A percentile compares a stretch with the other conserved stretches of the same genome.
Evolutionary conservation across 2,329 filamentous ascomycete genomes (phyloP).

Genomic region (Gremmenia infestans): DNA sequence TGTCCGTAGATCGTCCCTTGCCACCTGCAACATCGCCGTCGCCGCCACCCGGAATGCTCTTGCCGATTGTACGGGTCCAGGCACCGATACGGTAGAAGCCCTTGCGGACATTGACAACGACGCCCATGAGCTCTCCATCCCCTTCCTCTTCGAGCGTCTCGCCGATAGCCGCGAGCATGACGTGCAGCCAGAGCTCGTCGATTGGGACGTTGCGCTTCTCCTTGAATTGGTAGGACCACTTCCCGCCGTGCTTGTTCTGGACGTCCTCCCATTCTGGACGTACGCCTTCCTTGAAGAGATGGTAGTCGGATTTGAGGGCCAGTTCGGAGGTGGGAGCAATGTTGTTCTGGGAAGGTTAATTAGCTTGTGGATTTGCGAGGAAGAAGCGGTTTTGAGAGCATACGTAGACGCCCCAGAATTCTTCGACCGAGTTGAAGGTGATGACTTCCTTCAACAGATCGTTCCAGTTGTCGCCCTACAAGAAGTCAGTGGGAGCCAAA

Average conservation of each 20-base stretch:
- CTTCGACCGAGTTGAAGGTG: slow-evolving; percentile 96
- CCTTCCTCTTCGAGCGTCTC: slow-evolving; percentile 97
- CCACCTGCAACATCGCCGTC: slow-evolving; percentile 67
- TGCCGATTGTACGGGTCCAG: slow-evolving; percentile 93
- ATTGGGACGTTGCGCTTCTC: slow-evolving; percentile 89
- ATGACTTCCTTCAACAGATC: slow-evolving; percentile 98
- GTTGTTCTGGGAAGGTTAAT: slow-evolving; percentile 69
- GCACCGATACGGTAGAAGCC: slow-evolving; percentile 96
- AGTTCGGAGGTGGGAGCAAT: slow-evolving; percentile 94
- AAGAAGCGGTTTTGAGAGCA: slow-evolving; percentile 35
- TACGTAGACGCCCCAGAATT: slow-evolving; percentile 99
- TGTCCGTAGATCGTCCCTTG: slow-evolving; percentile 72
- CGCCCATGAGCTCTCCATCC: slow-evolving; percentile 97
- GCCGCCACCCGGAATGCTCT: slow-evolving; percentile 71
- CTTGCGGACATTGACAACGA: slow-evolving; percentile 98
- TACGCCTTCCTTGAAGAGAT: slow-evolving; percentile 96
- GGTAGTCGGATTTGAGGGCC: slow-evolving; percentile 96
- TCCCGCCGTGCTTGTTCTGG: slow-evolving; percentile 98
- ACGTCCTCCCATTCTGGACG: slow-evolving; percentile 97
- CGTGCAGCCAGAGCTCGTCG: slow-evolving; percentile 93
- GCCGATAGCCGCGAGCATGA: slow-evolving; percentile 93
- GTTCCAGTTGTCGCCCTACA: slow-evolving; percentile 94
- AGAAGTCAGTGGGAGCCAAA: background rate
- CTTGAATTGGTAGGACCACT: slow-evolving; percentile 98
- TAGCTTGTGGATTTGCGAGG: slow-evolving; percentile 2